Conservation (phyloP, 106 monocot species). For the Acorus calamus region DNA sequence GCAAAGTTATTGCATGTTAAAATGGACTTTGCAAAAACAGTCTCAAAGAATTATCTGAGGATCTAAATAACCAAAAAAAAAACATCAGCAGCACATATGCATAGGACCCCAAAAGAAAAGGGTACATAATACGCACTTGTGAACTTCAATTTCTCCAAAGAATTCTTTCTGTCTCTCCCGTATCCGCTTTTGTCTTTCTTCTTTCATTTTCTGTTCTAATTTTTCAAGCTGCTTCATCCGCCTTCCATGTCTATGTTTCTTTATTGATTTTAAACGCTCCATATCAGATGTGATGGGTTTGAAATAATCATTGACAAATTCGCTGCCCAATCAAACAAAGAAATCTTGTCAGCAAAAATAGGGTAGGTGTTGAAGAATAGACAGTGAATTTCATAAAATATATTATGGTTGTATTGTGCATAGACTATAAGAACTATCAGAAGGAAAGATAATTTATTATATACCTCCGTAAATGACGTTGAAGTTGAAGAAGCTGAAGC, state of each 20-base stretch:
- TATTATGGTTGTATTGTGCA: background rate
- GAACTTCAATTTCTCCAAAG: conserved; percentile 89
- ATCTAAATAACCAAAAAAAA: too few species aligned
- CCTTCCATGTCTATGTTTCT: conserved; percentile 93
- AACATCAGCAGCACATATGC: background rate
- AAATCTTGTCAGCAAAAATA: too few species aligned
- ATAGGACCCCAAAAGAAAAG: background rate
- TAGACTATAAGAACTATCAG: background rate
- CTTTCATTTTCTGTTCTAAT: conserved; percentile 97
- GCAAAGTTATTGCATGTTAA: conserved; percentile 8
- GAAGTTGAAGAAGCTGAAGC: conserved; percentile 86
- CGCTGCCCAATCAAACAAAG: conserved; percentile 36
- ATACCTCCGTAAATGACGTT: conserved; percentile 78
- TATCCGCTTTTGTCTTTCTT: conserved; percentile 90
- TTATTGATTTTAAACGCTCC: conserved; percentile 70
- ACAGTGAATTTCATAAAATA: too few species aligned
- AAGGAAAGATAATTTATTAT: conserved; percentile 2
- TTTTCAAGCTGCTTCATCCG: conserved; percentile 87
- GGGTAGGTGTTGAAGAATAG: too few species aligned
- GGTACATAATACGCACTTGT: conserved; percentile 36
- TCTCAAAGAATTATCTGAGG: background rate
- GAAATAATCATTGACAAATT: conserved; percentile 87
- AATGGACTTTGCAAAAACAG: conserved; percentile 4
- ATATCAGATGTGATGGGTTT: conserved; percentile 78
- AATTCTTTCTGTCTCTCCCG: conserved; percentile 96